Conservation (phyloP, 2,329 filamentous ascomycete genomes). For the Hirsutella minnesotensis region DNA sequence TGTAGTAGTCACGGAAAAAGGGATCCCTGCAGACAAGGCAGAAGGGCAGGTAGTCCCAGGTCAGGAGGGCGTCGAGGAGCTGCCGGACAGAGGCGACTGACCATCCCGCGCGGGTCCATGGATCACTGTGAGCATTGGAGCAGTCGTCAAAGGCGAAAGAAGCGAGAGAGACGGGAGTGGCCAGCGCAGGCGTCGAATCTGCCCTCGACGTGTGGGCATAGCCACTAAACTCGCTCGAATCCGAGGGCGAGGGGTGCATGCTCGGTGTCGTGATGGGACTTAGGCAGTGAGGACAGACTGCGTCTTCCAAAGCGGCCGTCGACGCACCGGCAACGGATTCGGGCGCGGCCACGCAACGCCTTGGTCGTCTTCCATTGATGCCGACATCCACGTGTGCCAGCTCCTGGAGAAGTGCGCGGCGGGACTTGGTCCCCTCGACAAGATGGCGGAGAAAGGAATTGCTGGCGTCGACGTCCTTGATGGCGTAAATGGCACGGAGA, state of each 20-base stretch:
- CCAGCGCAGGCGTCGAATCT: not conserved
- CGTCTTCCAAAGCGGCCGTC: not conserved
- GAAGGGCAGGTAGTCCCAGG: conserved; percentile 6
- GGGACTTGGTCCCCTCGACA: not conserved
- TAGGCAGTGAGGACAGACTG: not conserved
- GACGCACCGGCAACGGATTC: not conserved
- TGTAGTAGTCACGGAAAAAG: conserved; percentile 2
- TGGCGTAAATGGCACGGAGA: not conserved
- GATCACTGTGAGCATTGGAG: not conserved
- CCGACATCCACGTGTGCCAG: not conserved
- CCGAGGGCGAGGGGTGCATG: too few relatives aligned
- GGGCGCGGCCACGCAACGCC: not conserved
- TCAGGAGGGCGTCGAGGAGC: conserved; percentile 3
- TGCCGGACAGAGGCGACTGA: conserved; percentile 3
- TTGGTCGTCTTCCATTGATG: not conserved
- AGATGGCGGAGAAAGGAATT: not conserved
- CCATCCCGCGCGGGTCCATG: not conserved
- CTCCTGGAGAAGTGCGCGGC: not conserved
- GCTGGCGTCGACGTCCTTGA: not conserved
- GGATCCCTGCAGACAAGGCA: not conserved
- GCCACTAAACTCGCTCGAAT: not conserved
- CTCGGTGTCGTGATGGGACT: not conserved
- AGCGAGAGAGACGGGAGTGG: not conserved
- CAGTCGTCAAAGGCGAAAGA: not conserved
- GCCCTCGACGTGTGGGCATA: not conserved